phyloP scores from a whole-genome alignment of 805 yeast species.

The Blastobotrys muscicola region DNA sequence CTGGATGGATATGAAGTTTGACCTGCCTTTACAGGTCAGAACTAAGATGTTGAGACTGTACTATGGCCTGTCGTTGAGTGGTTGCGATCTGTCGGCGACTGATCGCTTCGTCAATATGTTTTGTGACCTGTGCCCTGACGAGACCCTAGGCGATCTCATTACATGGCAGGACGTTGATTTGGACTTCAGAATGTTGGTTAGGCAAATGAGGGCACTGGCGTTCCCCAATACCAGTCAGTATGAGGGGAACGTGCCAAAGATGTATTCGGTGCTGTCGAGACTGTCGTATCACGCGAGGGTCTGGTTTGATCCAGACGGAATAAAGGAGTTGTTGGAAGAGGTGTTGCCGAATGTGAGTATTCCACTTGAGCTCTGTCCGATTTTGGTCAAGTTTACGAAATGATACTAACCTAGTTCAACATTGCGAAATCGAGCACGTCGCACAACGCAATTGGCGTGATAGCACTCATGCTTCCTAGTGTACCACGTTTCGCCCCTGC shows the following conservation, averaged over 20 bases:
- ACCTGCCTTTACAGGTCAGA: constrained; percentile 60
- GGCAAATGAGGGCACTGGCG: constrained; percentile 24
- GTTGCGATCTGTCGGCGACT: constrained; percentile 59
- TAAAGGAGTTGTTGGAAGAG: constrained; percentile 17
- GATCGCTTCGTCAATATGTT: constrained; percentile 55
- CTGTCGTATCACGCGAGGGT: constrained; percentile 19
- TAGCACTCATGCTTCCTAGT: constrained; percentile 14
- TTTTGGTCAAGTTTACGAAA: no score
- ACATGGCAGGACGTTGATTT: constrained; percentile 34
- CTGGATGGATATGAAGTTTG: constrained; percentile 69
- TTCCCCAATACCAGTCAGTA: constrained; percentile 14
- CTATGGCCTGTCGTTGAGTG: constrained; percentile 58
- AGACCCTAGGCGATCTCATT: constrained; percentile 26
- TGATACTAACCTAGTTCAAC: constrained; percentile 7
- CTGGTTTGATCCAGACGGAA: constrained; percentile 16
- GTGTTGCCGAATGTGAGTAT: constrained; percentile 20
- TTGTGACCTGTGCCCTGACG: constrained; percentile 44
- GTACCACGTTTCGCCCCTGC: constrained; percentile 11
- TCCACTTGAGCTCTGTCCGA: constrained; percentile 5
- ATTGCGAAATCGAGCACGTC: constrained; percentile 15
- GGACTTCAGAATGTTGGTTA: constrained; percentile 42
- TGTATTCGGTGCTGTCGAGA: constrained; percentile 14
- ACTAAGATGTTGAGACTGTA: constrained; percentile 57
- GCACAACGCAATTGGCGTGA: constrained; percentile 16
- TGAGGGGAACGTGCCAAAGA: constrained; percentile 13